Evolutionary conservation across 225 moss, liverwort and hornwort species (phyloP).

Genomic region (Sphagnum tenellum): DNA sequence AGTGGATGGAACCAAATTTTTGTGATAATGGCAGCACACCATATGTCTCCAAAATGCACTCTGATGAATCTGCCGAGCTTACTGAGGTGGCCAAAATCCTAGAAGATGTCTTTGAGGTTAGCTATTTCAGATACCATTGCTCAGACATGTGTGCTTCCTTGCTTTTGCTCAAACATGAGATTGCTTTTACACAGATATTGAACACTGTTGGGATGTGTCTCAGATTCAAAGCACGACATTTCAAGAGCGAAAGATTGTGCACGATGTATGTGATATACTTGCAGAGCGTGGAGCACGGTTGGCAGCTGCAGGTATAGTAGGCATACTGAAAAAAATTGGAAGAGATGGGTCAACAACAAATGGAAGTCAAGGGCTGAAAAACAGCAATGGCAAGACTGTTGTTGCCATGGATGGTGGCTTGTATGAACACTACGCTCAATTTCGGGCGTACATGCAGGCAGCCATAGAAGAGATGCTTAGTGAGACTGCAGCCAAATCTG

Average conservation of each 20-base stretch:
- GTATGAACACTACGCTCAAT: conserved; percentile 58
- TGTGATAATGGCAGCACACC: conserved; percentile 34
- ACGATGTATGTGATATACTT: conserved; percentile 58
- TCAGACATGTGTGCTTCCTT: neutral
- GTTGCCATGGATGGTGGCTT: conserved; percentile 68
- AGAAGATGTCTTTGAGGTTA: conserved; percentile 50
- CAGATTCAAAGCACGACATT: conserved; percentile 49
- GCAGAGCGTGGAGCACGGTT: conserved; percentile 60
- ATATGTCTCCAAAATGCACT: conserved; percentile 66
- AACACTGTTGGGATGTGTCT: neutral
- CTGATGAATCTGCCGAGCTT: conserved; percentile 52
- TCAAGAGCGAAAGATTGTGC: conserved; percentile 47
- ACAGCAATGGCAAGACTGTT: conserved; percentile 25
- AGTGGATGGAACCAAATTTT: neutral
- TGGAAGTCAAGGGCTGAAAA: conserved; percentile 6
- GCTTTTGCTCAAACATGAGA: neutral
- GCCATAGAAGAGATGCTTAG: conserved; percentile 58
- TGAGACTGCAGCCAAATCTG: conserved; percentile 33
- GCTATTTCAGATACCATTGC: conserved; percentile 3
- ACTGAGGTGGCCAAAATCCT: conserved; percentile 43
- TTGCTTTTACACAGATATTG: neutral
- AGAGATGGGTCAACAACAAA: conserved; percentile 32
- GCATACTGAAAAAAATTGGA: conserved; percentile 67
- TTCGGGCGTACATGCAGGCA: conserved; percentile 55
- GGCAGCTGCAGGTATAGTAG: conserved; percentile 68